Base-by-base conservation (phyloP, 805 yeast species). In the Candida chauliodis region DNA sequence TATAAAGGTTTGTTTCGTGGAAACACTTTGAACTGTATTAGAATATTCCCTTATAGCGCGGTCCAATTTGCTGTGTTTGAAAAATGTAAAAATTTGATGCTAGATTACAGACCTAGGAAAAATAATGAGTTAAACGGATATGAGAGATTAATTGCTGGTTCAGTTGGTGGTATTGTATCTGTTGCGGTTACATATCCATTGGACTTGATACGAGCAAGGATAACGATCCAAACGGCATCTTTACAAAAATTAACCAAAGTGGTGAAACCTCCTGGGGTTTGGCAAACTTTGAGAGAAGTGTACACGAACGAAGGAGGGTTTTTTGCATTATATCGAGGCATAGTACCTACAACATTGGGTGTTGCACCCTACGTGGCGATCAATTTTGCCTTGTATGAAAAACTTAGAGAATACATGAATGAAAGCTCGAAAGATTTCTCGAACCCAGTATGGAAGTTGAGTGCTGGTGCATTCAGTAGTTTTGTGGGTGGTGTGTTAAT, bases 291-390 rank as follows among this genome's bases (percentile, higher is more conserved):
- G 40, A 50, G 45, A 24, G 63, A 69, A 13, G 87, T 89, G 15
- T 86, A 84, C 59, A 51, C 49, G 11, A 73, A 71, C 11, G 99
- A 91, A 61, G 98, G 98, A 25, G 96, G 96, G 0, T 17, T 87
- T 7, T 44, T 55, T 2, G 95, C 89, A 0, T 66, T 91, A 11
- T 91, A 86, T 56, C 71, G 90, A 36, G 99, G 99, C 2, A 69
- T 90, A 9, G 67, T 81, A 44, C 96, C 98, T n/a, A 91, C 98
- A 0, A 78, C 90, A 1, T 62, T 86, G 41, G 97, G 98, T 1
- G 96, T 93, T 15, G 97, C 96, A 1, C 97, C 98, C 1, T 93
- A 90, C 54, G 96, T 88, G 22, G 96, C 96, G 3, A 75, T 91
- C 37, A 91, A 90, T 61, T 91, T 91, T 56, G 83, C 96, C 2